Conservation (phyloP, 2,329 filamentous ascomycete species). For the Cladophialophora exuberans region DNA sequence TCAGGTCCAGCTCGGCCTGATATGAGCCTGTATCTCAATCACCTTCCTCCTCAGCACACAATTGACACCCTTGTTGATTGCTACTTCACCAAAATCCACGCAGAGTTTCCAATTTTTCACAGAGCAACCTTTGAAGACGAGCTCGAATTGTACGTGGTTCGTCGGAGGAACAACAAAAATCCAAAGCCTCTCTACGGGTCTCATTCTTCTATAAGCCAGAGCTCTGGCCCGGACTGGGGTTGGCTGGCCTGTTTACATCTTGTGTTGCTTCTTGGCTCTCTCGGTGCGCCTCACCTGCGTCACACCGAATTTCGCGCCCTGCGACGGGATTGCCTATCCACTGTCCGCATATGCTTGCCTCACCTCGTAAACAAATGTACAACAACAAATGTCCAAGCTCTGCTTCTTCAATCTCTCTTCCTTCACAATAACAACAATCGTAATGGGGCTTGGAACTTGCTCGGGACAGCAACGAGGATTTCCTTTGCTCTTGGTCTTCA, state of each 20-base stretch:
- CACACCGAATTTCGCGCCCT: not conserved
- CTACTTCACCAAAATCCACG: slow-evolving; percentile 3
- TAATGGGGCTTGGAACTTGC: slow-evolving; percentile 1
- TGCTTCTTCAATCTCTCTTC: not conserved
- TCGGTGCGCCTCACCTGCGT: not conserved
- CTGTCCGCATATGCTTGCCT: not conserved
- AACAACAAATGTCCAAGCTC: not conserved
- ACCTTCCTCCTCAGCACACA: not conserved
- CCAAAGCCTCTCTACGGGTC: not conserved
- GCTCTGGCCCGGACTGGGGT: not conserved
- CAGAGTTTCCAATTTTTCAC: slow-evolving; percentile 6
- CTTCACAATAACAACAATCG: not conserved
- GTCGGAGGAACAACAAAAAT: not conserved
- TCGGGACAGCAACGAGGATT: not conserved
- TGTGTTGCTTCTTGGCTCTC: not conserved
- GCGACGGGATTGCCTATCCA: not conserved
- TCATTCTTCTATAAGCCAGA: not conserved
- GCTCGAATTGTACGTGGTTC: not conserved
- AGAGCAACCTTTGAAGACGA: slow-evolving; percentile 5
- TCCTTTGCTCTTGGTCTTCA: slow-evolving; percentile 4
- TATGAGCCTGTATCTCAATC: not conserved
- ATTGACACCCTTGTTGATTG: not conserved
- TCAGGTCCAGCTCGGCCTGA: not conserved
- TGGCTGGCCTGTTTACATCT: not conserved
- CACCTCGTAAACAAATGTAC: not conserved